Evolutionary conservation across 2,329 filamentous ascomycete genomes (phyloP).

Genomic region (Cordyceps cateniannulata): DNA sequence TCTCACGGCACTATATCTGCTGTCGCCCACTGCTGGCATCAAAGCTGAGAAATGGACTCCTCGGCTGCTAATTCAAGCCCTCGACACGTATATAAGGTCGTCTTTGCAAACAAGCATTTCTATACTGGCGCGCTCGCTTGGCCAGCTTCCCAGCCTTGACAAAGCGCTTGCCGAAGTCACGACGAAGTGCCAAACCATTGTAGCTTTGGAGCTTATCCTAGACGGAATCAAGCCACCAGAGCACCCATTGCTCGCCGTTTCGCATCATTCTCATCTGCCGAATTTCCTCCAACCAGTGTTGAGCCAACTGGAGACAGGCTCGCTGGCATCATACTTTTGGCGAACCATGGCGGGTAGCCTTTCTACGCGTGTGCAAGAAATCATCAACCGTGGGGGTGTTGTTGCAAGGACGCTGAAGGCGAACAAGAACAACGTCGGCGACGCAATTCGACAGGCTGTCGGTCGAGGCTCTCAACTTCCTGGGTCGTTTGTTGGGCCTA

Average conservation of each 20-base stretch:
- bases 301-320: conserved; percentile 75
- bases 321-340: conserved; percentile 89
- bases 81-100: conserved; percentile 78
- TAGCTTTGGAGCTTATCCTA: conserved; percentile 78
- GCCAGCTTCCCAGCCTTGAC: conserved; percentile 75
- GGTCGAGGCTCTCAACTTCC: conserved; percentile 67
- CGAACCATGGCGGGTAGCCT: conserved; percentile 75
- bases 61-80: conserved; percentile 63
- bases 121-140: conserved; percentile 66
- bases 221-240: conserved; percentile 58
- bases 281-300: conserved; percentile 68
- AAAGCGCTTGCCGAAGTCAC: conserved; percentile 76
- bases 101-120: conserved; percentile 73
- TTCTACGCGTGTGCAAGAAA: conserved; percentile 72
- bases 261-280: conserved; percentile 27
- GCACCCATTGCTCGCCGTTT: conserved; percentile 56
- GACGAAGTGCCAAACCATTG: conserved; percentile 79
- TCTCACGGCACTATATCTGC: conserved; percentile 68
- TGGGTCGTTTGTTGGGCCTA: conserved; percentile 38
- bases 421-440: conserved; percentile 67
- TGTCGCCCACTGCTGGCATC: conserved; percentile 59
- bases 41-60: conserved; percentile 56
- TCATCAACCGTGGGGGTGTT: conserved; percentile 74
- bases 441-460: conserved; percentile 78
- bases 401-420: conserved; percentile 72